Conservation (phyloP, 176 grass and related monocot species). For the Hsuehochloa calcarea region DNA sequence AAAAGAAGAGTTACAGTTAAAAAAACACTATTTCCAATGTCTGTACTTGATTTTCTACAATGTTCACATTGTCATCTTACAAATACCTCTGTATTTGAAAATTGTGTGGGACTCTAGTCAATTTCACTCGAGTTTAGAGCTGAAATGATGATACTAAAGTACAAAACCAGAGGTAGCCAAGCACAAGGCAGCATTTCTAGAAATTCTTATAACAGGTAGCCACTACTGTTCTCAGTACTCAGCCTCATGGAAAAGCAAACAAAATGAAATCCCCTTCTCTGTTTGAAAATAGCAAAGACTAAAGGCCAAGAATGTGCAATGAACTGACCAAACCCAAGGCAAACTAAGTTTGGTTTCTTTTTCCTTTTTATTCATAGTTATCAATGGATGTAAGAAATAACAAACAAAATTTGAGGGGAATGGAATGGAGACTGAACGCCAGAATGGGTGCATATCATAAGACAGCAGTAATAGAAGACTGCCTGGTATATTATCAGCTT, state of each 20-base stretch:
- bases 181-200: background rate
- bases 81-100: background rate
- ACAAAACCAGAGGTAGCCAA: background rate
- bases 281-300: background rate
- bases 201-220: background rate
- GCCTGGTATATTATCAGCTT: slow-evolving; percentile 97
- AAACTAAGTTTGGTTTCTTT: background rate
- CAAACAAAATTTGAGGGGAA: background rate
- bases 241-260: slow-evolving; percentile 5
- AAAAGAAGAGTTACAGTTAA: background rate
- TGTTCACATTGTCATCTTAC: slow-evolving; percentile 1
- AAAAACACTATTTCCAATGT: background rate
- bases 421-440: background rate
- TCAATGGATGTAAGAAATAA: background rate
- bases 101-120: background rate
- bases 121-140: background rate
- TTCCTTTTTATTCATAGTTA: background rate
- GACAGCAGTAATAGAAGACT: slow-evolving; percentile 33
- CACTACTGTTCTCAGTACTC: background rate
- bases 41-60: slow-evolving; percentile 13
- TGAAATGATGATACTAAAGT: background rate
- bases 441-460: slow-evolving; percentile 14
- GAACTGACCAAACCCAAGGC: background rate
- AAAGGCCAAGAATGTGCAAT: background rate
- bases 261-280: background rate